These are phyloP conservation scores for Cymbopogon flexuosus DNA, from an alignment of 202 grass and related monocot genomes.

Conservation along the genomic window DNA sequence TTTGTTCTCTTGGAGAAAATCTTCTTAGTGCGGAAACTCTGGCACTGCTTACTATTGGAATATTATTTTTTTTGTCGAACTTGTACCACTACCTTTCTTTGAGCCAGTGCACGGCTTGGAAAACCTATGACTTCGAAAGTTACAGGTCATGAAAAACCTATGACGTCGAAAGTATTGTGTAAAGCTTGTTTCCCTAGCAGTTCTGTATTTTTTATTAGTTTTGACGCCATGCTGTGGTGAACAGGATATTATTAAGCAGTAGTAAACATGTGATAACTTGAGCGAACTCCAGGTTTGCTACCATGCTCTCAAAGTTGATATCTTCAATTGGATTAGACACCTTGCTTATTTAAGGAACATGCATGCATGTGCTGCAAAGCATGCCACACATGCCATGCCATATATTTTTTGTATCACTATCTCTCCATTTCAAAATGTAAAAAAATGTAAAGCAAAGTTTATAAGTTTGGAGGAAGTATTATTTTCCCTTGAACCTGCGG, in stretches of 20 bases:
- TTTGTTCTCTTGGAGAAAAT: background rate
- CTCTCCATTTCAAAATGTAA: background rate
- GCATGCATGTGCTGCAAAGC: background rate
- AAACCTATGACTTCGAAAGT: background rate
- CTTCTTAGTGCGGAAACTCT: background rate
- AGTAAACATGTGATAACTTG: background rate
- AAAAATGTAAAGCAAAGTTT: background rate
- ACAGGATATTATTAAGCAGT: background rate
- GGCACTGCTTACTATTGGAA: constrained; percentile 2
- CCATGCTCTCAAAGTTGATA: background rate
- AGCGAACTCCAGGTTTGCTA: background rate
- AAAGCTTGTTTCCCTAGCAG: background rate
- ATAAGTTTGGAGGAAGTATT: background rate
- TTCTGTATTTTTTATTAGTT: background rate
- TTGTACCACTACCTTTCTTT: background rate
- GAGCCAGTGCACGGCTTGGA: background rate
- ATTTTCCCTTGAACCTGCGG: background rate
- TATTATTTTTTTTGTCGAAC: background rate
- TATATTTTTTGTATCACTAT: background rate
- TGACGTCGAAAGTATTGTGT: background rate
- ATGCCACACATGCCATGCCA: background rate
- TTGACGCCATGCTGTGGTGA: background rate
- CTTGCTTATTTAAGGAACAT: background rate
- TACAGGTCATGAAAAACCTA: background rate
- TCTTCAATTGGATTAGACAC: background rate